phyloP scores from a whole-genome alignment of 108 stramenopile species.

The Skeletonema marinoi region DNA sequence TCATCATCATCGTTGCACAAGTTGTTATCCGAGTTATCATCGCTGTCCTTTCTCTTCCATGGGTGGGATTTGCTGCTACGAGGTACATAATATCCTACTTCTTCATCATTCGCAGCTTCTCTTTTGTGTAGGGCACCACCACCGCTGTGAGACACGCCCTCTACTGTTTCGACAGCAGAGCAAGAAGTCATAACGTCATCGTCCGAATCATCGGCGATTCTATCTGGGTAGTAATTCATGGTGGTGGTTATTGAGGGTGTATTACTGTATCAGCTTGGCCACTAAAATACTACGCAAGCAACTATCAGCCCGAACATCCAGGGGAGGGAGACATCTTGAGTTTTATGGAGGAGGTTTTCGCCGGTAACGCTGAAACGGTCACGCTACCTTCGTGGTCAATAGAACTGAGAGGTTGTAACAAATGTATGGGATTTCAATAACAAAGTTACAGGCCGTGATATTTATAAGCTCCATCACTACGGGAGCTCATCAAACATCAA shows the following conservation, averaged over 20 bases:
- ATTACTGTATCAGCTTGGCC: neutral
- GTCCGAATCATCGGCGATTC: slow-evolving; percentile 35
- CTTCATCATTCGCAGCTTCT: neutral
- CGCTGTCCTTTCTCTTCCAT: neutral
- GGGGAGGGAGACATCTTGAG: too few species aligned
- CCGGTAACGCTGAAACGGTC: too few species aligned
- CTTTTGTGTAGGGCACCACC: neutral
- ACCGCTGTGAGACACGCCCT: neutral
- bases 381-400: too few species aligned
- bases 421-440: too few species aligned
- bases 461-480: too few species aligned
- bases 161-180: slow-evolving; percentile 22
- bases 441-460: too few species aligned
- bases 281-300: too few species aligned
- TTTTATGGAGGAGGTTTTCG: too few species aligned
- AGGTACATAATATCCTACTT: neutral
- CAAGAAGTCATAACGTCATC: slow-evolving; percentile 14
- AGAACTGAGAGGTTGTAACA: too few species aligned
- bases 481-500: too few species aligned
- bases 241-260: neutral
- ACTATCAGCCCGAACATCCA: too few species aligned
- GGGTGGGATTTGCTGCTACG: neutral
- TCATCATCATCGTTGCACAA: neutral
- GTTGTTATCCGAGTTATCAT: neutral
- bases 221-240: slow-evolving; percentile 42